These are phyloP conservation scores for Globisporangium perplexum DNA, from an alignment of 352 stramenopile genomes.

Conservation along the genomic window DNA sequence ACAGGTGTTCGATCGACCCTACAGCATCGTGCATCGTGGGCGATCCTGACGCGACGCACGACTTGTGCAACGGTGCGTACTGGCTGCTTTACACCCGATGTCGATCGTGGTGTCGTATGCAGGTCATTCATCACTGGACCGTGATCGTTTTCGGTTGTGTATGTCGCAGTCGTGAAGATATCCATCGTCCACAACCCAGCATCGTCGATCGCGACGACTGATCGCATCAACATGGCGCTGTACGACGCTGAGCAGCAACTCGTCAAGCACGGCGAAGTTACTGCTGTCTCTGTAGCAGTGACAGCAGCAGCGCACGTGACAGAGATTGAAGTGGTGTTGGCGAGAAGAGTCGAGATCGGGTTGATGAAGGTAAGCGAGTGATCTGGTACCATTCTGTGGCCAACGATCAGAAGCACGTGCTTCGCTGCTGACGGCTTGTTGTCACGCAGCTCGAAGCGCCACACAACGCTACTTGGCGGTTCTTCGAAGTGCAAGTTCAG, in stretches of 20 bases:
- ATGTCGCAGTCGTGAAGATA: slow-evolving; percentile 21
- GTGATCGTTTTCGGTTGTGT: not conserved
- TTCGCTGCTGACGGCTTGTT: not conserved
- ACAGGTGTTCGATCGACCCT: slow-evolving; percentile 18
- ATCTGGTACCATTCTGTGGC: not conserved
- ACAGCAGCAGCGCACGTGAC: not conserved
- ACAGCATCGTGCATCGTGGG: not conserved
- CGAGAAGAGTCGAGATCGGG: not conserved
- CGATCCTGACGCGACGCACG: slow-evolving; percentile 13
- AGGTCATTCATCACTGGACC: not conserved
- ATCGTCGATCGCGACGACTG: slow-evolving; percentile 4
- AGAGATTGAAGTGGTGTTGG: slow-evolving; percentile 4
- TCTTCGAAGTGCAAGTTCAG: slow-evolving; percentile 28
- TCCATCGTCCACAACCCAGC: slow-evolving; percentile 18
- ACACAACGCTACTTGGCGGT: slow-evolving; percentile 9
- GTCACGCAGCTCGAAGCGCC: slow-evolving; percentile 15
- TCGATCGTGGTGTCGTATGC: not conserved
- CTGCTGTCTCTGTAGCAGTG: slow-evolving; percentile 4
- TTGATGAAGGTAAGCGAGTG: slow-evolving; percentile 9
- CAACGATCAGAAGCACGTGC: not conserved
- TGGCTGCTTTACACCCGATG: no score
- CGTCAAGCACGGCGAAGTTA: slow-evolving; percentile 6
- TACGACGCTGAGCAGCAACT: slow-evolving; percentile 15
- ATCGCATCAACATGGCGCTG: slow-evolving; percentile 14
- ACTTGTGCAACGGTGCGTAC: slow-evolving; percentile 31